Conservation (phyloP, 257 asterid species). For the Salvia splendens region DNA sequence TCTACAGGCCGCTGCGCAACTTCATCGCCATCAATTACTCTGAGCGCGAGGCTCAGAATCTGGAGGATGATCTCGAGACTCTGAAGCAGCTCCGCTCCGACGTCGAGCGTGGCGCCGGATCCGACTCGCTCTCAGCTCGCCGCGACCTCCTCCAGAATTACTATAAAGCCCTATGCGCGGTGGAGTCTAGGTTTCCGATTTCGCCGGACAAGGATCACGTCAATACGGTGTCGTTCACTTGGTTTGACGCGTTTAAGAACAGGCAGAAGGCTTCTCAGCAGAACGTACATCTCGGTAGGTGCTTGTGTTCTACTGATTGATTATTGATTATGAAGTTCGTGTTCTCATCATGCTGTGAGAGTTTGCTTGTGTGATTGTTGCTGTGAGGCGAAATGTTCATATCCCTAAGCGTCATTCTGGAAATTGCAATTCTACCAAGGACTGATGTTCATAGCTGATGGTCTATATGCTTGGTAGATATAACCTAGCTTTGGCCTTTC, state of each 20-base stretch:
- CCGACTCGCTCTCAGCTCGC: constrained; percentile 73
- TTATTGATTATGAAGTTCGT: constrained; percentile 1
- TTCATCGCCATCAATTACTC: constrained; percentile 76
- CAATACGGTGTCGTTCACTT: constrained; percentile 71
- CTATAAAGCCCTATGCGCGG: constrained; percentile 90
- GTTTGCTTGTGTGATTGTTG: neutral
- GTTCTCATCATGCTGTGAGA: constrained; percentile 4
- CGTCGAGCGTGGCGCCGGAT: constrained; percentile 65
- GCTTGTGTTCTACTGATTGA: constrained; percentile 23
- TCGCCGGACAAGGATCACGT: constrained; percentile 86
- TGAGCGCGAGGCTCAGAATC: constrained; percentile 86
- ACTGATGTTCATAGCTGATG: constrained; percentile 2
- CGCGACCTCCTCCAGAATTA: constrained; percentile 86
- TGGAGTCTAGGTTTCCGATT: constrained; percentile 90
- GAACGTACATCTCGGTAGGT: constrained; percentile 81
- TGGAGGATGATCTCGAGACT: constrained; percentile 83
- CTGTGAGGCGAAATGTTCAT: constrained; percentile 8
- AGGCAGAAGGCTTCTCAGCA: constrained; percentile 82
- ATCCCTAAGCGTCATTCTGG: neutral
- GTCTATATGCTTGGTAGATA: neutral
- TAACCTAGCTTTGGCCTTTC: neutral
- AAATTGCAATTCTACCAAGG: constrained; percentile 4
- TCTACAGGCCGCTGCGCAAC: constrained; percentile 88
- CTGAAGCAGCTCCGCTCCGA: constrained; percentile 74
- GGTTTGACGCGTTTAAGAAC: constrained; percentile 93